phyloP scores from a whole-genome alignment of 2,329 filamentous ascomycete genomes.

The Didymella sp. region DNA sequence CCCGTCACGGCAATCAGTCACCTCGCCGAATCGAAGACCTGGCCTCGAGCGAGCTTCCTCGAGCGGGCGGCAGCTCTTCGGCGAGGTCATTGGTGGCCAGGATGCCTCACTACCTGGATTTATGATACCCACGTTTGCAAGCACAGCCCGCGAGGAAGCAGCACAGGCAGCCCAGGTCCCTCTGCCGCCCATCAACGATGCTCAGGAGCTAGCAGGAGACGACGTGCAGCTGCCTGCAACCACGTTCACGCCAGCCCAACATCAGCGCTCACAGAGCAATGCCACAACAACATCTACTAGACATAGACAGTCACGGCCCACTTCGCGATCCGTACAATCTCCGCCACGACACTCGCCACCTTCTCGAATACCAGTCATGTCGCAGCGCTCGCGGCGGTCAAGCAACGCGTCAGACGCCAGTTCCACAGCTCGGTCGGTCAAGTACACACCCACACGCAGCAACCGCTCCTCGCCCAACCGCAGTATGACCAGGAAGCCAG shows the following conservation, averaged over 20 bases:
- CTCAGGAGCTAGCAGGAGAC: constrained; percentile 15
- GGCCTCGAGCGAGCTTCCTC: constrained; percentile 24
- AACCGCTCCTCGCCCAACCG: constrained; percentile 40
- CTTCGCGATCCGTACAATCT: constrained; percentile 23
- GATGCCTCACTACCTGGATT: constrained; percentile 41
- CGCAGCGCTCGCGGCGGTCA: constrained; percentile 40
- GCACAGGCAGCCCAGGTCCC: constrained; percentile 17
- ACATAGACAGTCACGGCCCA: constrained; percentile 22
- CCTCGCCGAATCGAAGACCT: constrained; percentile 35
- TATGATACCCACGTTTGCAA: constrained; percentile 41
- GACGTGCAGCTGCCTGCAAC: constrained; percentile 25
- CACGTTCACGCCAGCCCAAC: constrained; percentile 26
- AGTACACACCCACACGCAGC: constrained; percentile 39
- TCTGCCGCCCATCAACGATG: constrained; percentile 17
- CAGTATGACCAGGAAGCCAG: constrained; percentile 26
- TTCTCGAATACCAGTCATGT: constrained; percentile 45
- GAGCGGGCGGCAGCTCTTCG: constrained; percentile 43
- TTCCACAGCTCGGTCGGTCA: constrained; percentile 45
- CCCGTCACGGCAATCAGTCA: constrained; percentile 28
- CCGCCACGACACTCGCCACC: constrained; percentile 37
- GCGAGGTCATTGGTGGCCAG: constrained; percentile 46
- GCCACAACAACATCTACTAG: constrained; percentile 24
- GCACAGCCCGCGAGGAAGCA: constrained; percentile 21
- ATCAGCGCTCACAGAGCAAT: constrained; percentile 31
- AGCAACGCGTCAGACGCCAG: constrained; percentile 47